Base-by-base conservation (phyloP, 768 basidiomycete species). In the Lactarius vividus region DNA sequence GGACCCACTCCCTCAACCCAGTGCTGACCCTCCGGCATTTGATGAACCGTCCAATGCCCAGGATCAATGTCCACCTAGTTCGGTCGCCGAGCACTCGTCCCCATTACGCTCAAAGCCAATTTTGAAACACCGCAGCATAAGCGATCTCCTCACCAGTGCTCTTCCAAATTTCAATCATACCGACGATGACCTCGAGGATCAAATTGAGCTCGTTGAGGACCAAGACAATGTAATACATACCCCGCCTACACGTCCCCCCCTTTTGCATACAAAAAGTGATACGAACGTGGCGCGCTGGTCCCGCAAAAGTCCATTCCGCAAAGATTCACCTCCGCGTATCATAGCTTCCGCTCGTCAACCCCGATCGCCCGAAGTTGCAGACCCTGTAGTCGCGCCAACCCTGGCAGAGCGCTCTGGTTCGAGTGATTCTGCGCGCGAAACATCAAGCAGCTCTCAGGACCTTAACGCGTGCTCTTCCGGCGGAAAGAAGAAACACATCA, bases 81-180 rank as follows among this genome's bases (percentile, higher is more conserved):
- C 64, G 26, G 64, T 54, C 70, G 66, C 61, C 57, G 60, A 63
- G n/a, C 67, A 58, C 4, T 60, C 64, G 6, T 69, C 71, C n/a
- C 67, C 39, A 39, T 65, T 39, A 73, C 75, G 77, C 67, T 79
- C 73, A 75, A 98, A 98, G 77, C 92, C 96, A 61, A 99, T 99
- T 69, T 84, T 99, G 70, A 99, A 99, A 78, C 91, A 96, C 75
- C 88, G 96, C 23, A 94, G 92, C 70, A 89, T 98, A 68, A 85
- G 87, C 72, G 91, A 99, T 75, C 85, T 96, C 66, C 89, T 99
- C 66, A 87, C 88, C 9, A 85, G 86, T 68, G 89, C 91, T 65
- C 81, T 86, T 56, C 85, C 86, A 0, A 77, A 80, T 13, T 85
- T 85, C 3, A 87, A 88, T 56, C 70, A 86, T n/a, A 85, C 87